A percentile compares a stretch with the other conserved stretches of the same genome.
phyloP scores from a whole-genome alignment of 176 grass and related monocot species.

The Luzula sylvatica region DNA sequence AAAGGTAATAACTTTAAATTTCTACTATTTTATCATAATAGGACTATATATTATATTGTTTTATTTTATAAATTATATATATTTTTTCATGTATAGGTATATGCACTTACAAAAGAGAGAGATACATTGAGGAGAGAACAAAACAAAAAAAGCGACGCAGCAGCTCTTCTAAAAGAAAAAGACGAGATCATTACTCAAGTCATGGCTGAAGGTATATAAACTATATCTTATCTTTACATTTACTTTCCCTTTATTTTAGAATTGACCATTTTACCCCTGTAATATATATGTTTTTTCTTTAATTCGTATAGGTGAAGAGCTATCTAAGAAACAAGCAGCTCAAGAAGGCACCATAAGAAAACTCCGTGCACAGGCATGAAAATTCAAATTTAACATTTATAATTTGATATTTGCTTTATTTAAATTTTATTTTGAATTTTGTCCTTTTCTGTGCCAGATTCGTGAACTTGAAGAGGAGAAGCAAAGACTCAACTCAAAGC shows the following conservation, averaged over 20 bases:
- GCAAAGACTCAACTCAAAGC: slow-evolving; percentile 84
- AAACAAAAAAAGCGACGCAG: slow-evolving; percentile 88
- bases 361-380: slow-evolving; percentile 86
- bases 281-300: background rate
- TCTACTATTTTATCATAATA: too few species aligned
- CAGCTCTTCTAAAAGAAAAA: slow-evolving; percentile 99
- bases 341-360: slow-evolving; percentile 99
- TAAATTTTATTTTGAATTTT: slow-evolving; percentile 14
- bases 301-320: slow-evolving; percentile 81
- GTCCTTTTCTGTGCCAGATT: slow-evolving; percentile 69
- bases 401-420: background rate
- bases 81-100: slow-evolving; percentile 54
- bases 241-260: background rate
- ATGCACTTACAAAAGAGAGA: slow-evolving; percentile 86
- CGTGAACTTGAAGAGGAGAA: slow-evolving; percentile 98
- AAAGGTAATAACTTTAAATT: slow-evolving; percentile 36
- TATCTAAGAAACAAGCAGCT: slow-evolving; percentile 97
- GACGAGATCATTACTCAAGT: slow-evolving; percentile 99
- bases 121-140: slow-evolving; percentile 98
- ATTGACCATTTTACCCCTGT: too few species aligned
- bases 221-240: slow-evolving; percentile 3
- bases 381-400: slow-evolving; percentile 1
- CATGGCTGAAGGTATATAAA: slow-evolving; percentile 99
- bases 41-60: too few species aligned
- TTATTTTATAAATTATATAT: background rate